Evolutionary conservation across 306 rosid genomes (phyloP).

Genomic region (Lathyrus aphaca): DNA sequence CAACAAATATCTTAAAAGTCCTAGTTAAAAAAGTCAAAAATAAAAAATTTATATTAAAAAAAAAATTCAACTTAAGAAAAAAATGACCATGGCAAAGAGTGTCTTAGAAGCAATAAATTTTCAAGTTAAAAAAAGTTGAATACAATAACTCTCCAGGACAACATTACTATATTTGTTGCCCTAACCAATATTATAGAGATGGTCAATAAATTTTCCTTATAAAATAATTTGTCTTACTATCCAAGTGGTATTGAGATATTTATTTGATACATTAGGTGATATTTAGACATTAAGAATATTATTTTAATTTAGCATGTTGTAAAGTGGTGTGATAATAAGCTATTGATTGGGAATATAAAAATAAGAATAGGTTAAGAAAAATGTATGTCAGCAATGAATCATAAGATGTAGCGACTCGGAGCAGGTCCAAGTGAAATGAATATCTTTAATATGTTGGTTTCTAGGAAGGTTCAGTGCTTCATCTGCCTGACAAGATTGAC

Average conservation of each 20-base stretch:
- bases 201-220: no score
- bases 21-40: no score
- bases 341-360: not conserved
- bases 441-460: constrained; percentile 26
- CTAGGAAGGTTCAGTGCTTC: constrained; percentile 41
- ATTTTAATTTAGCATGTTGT: not conserved
- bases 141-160: no score
- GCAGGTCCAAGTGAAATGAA: constrained; percentile 66
- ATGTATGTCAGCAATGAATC: constrained; percentile 32
- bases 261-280: not conserved
- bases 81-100: no score
- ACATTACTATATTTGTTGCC: no score
- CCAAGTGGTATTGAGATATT: not conserved
- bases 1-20: no score
- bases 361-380: not conserved
- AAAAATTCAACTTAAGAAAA: no score
- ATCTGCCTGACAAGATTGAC: no score
- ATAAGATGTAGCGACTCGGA: not conserved
- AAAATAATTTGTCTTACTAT: not conserved
- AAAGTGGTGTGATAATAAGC: not conserved
- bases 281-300: constrained; percentile 33
- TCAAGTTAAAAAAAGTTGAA: no score
- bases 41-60: no score
- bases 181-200: no score
- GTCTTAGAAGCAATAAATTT: no score